Evolutionary conservation across 768 basidiomycete species (phyloP).

Genomic region (Daedaleopsis sinensis): DNA sequence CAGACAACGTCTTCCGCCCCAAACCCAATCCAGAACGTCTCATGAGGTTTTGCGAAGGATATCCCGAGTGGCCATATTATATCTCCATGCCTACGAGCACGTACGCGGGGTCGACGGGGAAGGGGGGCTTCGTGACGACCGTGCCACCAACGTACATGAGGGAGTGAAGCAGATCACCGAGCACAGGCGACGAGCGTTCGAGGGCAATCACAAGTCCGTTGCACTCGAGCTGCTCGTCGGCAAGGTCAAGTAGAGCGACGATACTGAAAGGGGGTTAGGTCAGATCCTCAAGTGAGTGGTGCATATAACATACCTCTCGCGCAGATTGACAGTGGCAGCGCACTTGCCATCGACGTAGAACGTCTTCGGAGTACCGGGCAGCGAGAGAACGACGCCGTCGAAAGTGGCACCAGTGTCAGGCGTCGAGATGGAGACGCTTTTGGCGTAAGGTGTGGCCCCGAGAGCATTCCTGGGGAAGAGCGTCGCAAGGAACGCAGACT

Average conservation of each 20-base stretch:
- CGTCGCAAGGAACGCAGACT: slow-evolving; percentile 67
- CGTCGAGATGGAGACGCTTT: slow-evolving; percentile 72
- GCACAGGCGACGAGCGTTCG: slow-evolving; percentile 68
- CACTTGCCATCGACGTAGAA: slow-evolving; percentile 87
- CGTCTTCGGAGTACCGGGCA: slow-evolving; percentile 72
- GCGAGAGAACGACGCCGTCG: slow-evolving; percentile 76
- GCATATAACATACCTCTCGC: slow-evolving; percentile 68
- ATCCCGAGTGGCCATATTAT: slow-evolving; percentile 33
- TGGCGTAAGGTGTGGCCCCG: slow-evolving; percentile 69
- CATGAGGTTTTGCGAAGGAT: background rate
- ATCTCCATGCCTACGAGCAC: slow-evolving; percentile 89
- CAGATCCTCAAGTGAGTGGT: background rate
- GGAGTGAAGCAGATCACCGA: slow-evolving; percentile 81
- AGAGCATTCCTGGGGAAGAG: slow-evolving; percentile 78
- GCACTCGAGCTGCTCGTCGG: slow-evolving; percentile 82
- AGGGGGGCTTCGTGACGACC: slow-evolving; percentile 80
- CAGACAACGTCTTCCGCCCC: background rate
- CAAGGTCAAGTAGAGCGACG: slow-evolving; percentile 84
- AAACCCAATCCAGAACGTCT: background rate
- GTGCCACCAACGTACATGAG: slow-evolving; percentile 92
- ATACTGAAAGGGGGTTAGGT: slow-evolving; percentile 48
- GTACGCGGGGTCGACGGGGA: slow-evolving; percentile 74
- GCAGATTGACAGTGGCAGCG: slow-evolving; percentile 74
- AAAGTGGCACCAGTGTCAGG: slow-evolving; percentile 70
- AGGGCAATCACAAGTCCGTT: slow-evolving; percentile 79